Evolutionary conservation across 495 filamentous ascomycete genomes (phyloP).

Genomic region (Penicillium taxi): DNA sequence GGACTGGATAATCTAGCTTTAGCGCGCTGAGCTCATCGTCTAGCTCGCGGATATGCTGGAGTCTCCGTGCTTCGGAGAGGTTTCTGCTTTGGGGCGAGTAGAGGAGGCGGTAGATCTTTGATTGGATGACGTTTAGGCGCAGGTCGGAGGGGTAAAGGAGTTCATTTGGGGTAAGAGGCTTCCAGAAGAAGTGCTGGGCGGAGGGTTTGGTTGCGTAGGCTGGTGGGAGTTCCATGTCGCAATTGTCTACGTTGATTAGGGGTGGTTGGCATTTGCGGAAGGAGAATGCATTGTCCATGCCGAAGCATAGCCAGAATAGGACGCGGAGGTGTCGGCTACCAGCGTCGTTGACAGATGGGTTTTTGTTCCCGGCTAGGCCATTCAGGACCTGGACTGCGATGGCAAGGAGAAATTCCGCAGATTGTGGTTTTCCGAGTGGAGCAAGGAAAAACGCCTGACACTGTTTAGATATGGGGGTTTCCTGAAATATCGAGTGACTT

Average conservation of each 20-base stretch:
- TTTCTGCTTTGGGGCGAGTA: constrained; percentile 13
- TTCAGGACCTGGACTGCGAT: constrained; percentile 17
- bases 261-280: constrained; percentile 22
- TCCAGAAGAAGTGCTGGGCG: constrained; percentile 16
- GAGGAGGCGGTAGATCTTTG: constrained; percentile 19
- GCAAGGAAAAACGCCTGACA: constrained; percentile 16
- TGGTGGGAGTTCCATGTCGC: constrained; percentile 23
- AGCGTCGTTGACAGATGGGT: not conserved
- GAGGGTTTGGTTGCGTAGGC: constrained; percentile 16
- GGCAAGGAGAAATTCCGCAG: constrained; percentile 15
- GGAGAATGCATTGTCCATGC: constrained; percentile 26
- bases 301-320: constrained; percentile 33
- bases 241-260: constrained; percentile 22
- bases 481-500: not conserved
- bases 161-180: constrained; percentile 13
- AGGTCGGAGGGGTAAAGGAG: constrained; percentile 25
- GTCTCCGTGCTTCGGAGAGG: constrained; percentile 13
- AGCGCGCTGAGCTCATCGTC: constrained; percentile 21
- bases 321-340: constrained; percentile 18
- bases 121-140: constrained; percentile 22
- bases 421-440: constrained; percentile 17
- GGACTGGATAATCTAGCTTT: constrained; percentile 13
- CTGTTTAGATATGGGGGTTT: not conserved
- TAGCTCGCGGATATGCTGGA: constrained; percentile 22
- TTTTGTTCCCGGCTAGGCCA: constrained; percentile 16